Evolutionary conservation across 1,139 yeast species (phyloP), one percentile per base, ranked within the genome.

Genomic region (Geotrichum klebahnii): DNA sequence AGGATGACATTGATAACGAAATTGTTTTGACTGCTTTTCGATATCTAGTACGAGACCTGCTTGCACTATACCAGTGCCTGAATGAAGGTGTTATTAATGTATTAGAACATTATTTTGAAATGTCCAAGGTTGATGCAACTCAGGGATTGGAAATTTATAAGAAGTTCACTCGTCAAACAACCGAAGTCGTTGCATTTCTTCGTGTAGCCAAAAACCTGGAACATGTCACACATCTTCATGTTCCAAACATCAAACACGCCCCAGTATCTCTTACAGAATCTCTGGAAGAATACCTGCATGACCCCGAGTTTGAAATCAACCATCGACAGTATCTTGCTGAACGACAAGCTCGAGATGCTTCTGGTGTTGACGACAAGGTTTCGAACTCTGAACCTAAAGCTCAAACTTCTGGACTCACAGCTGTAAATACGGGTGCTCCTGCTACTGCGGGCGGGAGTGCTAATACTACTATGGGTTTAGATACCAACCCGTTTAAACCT

Each of bases 231-330:
- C 88, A 89, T 61, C 73, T 92, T 55, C 89, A 85, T 63, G 96
- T 92, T 28, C 98, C 98, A 24, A 90, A 96, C 12, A 90, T 92
- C 55, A 88, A 88, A 66, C 98, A 92, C 68, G 97, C 97, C 0
- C 97, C 97, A n/a, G 90, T 97, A 1, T 94, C 96, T 24, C 76
- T 92, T 60, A 85, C 96, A 6, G 77, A 82, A 37, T 84, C 95
- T n/a, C 75, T 92, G 52, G 95, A 88, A 63, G 97, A 90, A 59
- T 94, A 92, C 66, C 72, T 92, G 60, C 78, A 82, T 62, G 96
- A 85, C 65, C 87, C 87, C n/a, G 84, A 83, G 61, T 87, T 86
- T 66, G 96, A 87, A 61, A 69, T 72, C 8, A 88, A 87, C 64
- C 79, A 95, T 66, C 73, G 81, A 55, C 95, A 86, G 62, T 88